Evolutionary conservation across 2,329 filamentous ascomycete species (phyloP), one percentile per base, ranked within the genome.

Genomic region (Monascus ruber): DNA sequence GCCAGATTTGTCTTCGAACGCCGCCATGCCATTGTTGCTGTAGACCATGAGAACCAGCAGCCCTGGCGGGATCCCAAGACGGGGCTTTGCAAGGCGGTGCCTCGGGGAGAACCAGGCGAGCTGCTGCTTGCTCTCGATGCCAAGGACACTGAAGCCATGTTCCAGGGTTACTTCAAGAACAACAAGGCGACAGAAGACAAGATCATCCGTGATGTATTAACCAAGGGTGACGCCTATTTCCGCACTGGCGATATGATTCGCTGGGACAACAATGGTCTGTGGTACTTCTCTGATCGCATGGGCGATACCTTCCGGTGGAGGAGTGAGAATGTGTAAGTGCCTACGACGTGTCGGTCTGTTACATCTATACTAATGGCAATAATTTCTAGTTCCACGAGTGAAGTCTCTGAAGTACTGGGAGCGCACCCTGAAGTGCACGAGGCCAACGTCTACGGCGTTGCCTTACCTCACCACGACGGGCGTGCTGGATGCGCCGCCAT

Each of bases 391-490:
- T 85, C 82, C 3, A 88, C 84, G 0, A 78, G 74, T 36, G 86
- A 94, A 59, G 87, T 94, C 11, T 75, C 81, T n/a, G 76, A 87
- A 54, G 76, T 77, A 0, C 62, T 94, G 0, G 81, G 83, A 9
- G 63, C 69, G 1, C 81, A 87, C 54, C 68, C 78, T 0, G 67
- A 69, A 1, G 70, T 94, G 9, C 66, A 73, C 27, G 86, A 94
- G 64, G 82, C 84, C 27, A 93, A 93, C 50, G 86, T 94, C 26
- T 94, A 93, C 53, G 86, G 86, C 31, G 83, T 94, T 2, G 61
- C 77, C 33, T 63, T 94, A 5, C 86, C 86, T 0, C 72, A 83
- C 47, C 85, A 93, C 54, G 86, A 94, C 52, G 86, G 86, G 11
- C 73, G 85, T 25, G 85, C 85, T 0, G 87, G 87, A 2, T 94